Base-by-base conservation (phyloP, 495 filamentous ascomycete species). In the Bathelium albidoporum region DNA sequence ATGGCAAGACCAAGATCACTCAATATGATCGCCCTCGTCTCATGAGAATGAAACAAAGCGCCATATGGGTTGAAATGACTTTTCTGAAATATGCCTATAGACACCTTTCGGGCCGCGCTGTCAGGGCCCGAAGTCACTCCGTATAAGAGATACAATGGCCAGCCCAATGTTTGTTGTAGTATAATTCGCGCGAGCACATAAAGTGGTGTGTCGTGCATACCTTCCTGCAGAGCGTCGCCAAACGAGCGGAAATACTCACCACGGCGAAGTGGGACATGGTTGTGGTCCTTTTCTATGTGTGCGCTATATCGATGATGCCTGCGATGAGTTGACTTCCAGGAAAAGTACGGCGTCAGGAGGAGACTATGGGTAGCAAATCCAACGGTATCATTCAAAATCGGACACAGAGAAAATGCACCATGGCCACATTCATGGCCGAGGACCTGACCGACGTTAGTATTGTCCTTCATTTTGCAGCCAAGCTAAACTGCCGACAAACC, bases 281-380 rank as follows among this genome's bases (percentile, higher is more conserved):
- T 65, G 43, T 62, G 64, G 43, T 65, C 64, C 32, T 65, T 65
- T 2, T 4, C 59, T 29, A 65, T 20, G 39, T 65, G 62, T 43
- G 62, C 62, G 9, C 59, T 59, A 32, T 65, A 65, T 4, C 62
- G 92, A 83, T 95, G 90, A 79, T 95, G 90, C 83, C 92, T 91
- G 74, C 88, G 85, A 78, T 95, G 90, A 65, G 88, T 91, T 75
- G 94, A 88, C 79, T 93, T 90, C 90, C 90, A 95, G 68, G 88
- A 90, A 77, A 91, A 94, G 78, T 92, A 95, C 29, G 90, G 90
- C 29, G 94, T 90, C 36, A 95, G 77, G 59, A 95, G 80, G 36
- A 84, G 77, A 20, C 89, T 93, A 76, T 95, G 90, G 65, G 89
- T 83, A 72, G 90, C 72, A 85, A 89, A 93, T 65, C 90, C 90